phyloP scores from a whole-genome alignment of 2,329 filamentous ascomycete genomes.

The Helminthosporium solani region DNA sequence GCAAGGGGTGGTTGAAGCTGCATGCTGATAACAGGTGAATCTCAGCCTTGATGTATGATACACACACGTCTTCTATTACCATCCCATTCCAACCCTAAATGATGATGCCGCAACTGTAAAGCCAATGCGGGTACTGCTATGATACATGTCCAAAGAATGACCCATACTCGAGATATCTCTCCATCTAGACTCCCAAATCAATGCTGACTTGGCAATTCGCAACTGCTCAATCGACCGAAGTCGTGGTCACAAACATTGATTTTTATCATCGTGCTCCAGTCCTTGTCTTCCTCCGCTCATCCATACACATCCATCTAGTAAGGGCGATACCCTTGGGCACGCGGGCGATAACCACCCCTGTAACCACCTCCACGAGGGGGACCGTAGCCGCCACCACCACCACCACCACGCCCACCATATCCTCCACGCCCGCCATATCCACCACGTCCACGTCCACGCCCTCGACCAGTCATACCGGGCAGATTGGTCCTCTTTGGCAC shows the following conservation, averaged over 20 bases:
- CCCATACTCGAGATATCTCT: background rate
- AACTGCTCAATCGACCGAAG: constrained; percentile 11
- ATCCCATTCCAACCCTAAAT: background rate
- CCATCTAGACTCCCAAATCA: background rate
- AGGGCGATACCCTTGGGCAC: constrained; percentile 34
- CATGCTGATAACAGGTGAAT: too few relatives aligned
- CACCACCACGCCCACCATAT: constrained; percentile 52
- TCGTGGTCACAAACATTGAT: constrained; percentile 1
- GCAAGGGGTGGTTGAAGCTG: too few relatives aligned
- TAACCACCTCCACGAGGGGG: constrained; percentile 47
- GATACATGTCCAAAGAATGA: constrained; percentile 9
- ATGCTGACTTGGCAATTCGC: background rate
- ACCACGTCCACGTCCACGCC: constrained; percentile 65
- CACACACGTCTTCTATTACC: background rate
- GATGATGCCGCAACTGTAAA: background rate
- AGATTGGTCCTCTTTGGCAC: constrained; percentile 95
- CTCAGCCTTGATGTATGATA: too few relatives aligned
- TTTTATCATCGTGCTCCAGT: background rate
- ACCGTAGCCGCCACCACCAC: constrained; percentile 50
- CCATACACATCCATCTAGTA: constrained; percentile 20
- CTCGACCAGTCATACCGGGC: constrained; percentile 72
- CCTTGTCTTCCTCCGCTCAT: background rate
- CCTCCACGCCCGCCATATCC: constrained; percentile 33
- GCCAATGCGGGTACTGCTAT: constrained; percentile 6
- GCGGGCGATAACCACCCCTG: constrained; percentile 41